phyloP scores from a whole-genome alignment of 441 rosid species.

The Sinapis alba region DNA sequence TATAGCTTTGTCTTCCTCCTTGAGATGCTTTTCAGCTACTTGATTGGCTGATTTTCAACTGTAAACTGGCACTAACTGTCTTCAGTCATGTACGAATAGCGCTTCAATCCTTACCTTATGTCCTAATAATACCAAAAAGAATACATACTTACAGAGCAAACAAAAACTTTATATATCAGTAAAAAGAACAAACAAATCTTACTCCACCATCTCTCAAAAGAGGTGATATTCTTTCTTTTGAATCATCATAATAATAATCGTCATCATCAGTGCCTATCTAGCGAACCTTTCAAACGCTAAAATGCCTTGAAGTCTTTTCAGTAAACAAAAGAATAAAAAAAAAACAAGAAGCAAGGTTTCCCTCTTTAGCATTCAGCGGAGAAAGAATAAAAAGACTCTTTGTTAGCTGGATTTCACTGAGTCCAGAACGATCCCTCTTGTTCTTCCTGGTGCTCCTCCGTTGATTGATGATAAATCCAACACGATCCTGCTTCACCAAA shows the following conservation, averaged over 20 bases:
- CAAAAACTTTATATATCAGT: neutral
- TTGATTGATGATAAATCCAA: constrained; percentile 71
- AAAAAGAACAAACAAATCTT: constrained; percentile 32
- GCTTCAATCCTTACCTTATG: too few relatives aligned
- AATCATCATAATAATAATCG: constrained; percentile 33
- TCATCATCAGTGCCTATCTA: constrained; percentile 40
- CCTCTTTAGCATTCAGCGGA: constrained; percentile 9
- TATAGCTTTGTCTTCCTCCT: constrained; percentile 22
- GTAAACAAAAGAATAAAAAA: neutral
- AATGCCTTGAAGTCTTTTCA: neutral
- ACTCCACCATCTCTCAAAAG: constrained; percentile 30
- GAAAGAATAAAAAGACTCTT: constrained; percentile 2
- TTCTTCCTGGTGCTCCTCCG: constrained; percentile 89
- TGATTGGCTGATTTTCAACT: constrained; percentile 31
- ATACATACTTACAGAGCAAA: constrained; percentile 10
- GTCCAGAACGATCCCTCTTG: constrained; percentile 74
- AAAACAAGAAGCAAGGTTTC: constrained; percentile 22
- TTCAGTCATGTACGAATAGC: constrained; percentile 18
- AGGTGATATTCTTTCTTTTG: constrained; percentile 16
- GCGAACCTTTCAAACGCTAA: constrained; percentile 20
- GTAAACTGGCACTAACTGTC: constrained; percentile 39
- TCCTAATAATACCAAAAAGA: constrained; percentile 24
- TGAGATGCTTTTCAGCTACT: neutral
- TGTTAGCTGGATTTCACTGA: constrained; percentile 41
- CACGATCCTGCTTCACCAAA: constrained; percentile 55